Base-by-base conservation (phyloP, 1,284 basidiomycete species). In the Meira miltonrushii region DNA sequence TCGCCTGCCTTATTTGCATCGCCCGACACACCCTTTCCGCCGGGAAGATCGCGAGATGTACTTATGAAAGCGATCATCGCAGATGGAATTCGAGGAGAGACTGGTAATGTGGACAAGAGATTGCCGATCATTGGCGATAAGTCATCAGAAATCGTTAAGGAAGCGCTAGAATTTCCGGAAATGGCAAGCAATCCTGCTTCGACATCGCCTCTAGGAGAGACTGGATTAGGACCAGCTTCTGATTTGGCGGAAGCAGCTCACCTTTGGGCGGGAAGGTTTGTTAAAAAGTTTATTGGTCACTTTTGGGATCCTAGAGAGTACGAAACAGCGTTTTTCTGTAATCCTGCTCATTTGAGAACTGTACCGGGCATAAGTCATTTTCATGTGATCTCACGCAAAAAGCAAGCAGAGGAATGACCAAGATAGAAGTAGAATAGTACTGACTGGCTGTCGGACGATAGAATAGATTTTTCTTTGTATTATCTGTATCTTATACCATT, bases 41-140 rank as follows among this genome's bases (percentile, higher is more conserved):
- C 46, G 13, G 52, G 41, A 5, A 12, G 19, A 0, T 10, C 58
- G 12, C 15, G 55, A 7, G 61, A 65, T 12, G 52, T 54, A 17
- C 52, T 74, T 33, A 70, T 67, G 57, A 53, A 50, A 23, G 64
- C 62, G 52, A 63, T 74, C 15, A 57, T 59, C 2, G 55, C 62
- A 6, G 71, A 74, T 55, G 71, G 71, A 21, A 64, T 70, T n/a
- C 44, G 71, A 0, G 71, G 69, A 1, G 60, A 65, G 47, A 68
- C 66, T 1, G 68, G 69, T 1, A 52, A 50, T 54, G 57, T 53
- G 28, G 15, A 11, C 57, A 59, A 1, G 37, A n/a, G 4, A 28
- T n/a, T 51, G 2, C 23, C 23, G 8, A 21, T 33, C 13, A 41
- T 49, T 15, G 61, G 54, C 12, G 15, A 28, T 17, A 49, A 40